Base-by-base conservation (phyloP, 306 rosid species). In the Prunus mume region DNA sequence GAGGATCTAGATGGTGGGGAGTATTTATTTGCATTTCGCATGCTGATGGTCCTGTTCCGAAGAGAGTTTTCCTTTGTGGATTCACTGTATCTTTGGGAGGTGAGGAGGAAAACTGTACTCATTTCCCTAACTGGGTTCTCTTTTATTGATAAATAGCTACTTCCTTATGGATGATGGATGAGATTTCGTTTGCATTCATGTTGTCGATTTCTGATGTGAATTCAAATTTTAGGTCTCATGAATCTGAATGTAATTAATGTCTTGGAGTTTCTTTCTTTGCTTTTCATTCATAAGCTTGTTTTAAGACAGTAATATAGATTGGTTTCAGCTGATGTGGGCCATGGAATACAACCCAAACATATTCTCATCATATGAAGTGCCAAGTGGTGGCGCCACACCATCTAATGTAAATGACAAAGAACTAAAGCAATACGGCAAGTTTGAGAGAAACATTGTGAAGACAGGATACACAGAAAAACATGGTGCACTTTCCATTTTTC, bases 31-130 rank as follows among this genome's bases (percentile, higher is more conserved):
- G 97, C 98, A 51, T 89, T 94, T 82, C 97, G 98, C 76, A 94
- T 92, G 98, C 83, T 94, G 83, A 92, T 92, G 98, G 98, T 92
- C 67, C 96, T 94, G 86, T 94, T 94, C 83, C 90, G 98, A 46
- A 80, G 98, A 92, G 98, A 94, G 84, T 92, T 91, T 80, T 92
- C 96, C 79, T 94, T 94, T 50, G 92, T 92, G 51, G 97, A 94
- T 78, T 79, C 97, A 30, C 77, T 94, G 83, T 94, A 94, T 83
- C 96, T 94, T 70, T 94, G 98, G 98, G 96, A 94, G 96, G 97
- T 94, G 85, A 87, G 84, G 76, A 79, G 49, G 79, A 30, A 73
- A 80, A 30, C 62, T 78, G 24, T 69, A 46, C 24, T 38, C 2
- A 24, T 50, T 80, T 52, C 18, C 55, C 61, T 32, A 58, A 32